Conservation (phyloP, 495 filamentous ascomycete species). For the Thermothielavioides terrestris region DNA sequence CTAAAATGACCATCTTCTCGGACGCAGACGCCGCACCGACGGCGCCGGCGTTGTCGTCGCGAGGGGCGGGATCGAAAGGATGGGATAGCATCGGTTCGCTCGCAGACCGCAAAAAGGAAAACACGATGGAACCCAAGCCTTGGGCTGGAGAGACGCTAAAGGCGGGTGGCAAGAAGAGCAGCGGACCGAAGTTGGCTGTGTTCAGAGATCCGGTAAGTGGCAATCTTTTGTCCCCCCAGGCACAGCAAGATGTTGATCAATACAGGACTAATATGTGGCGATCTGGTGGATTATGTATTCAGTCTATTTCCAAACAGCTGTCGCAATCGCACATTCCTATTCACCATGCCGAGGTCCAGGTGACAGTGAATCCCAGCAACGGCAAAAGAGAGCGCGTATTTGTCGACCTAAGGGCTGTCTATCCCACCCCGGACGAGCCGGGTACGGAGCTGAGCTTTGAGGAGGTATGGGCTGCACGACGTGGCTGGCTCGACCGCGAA, state of each 20-base stretch:
- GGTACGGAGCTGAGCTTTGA: slow-evolving; percentile 76
- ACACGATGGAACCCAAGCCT: slow-evolving; percentile 73
- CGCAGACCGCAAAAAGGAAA: slow-evolving; percentile 88
- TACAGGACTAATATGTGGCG: slow-evolving; percentile 81
- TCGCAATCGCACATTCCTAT: slow-evolving; percentile 42
- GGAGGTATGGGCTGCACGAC: slow-evolving; percentile 70
- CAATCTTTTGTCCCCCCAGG: slow-evolving; percentile 19
- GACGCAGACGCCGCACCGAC: slow-evolving; percentile 52
- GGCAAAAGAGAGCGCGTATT: slow-evolving; percentile 77
- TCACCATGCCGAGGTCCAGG: slow-evolving; percentile 52
- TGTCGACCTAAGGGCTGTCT: slow-evolving; percentile 75
- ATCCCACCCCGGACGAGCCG: slow-evolving; percentile 62
- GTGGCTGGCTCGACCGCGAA: slow-evolving; percentile 66
- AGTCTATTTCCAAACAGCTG: slow-evolving; percentile 43
- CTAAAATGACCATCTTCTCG: slow-evolving; percentile 90
- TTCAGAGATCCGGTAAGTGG: slow-evolving; percentile 93
- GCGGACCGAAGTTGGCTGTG: slow-evolving; percentile 72
- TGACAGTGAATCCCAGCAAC: slow-evolving; percentile 66
- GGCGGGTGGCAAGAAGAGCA: slow-evolving; percentile 67
- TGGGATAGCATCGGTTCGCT: slow-evolving; percentile 90
- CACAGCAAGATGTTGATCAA: slow-evolving; percentile 74
- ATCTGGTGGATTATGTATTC: slow-evolving; percentile 47
- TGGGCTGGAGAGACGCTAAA: slow-evolving; percentile 91
- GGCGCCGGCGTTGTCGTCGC: slow-evolving; percentile 39
- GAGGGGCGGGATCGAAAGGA: slow-evolving; percentile 50